phyloP scores from a whole-genome alignment of 2,329 filamentous ascomycete genomes.

The Sarocladium strictum region DNA sequence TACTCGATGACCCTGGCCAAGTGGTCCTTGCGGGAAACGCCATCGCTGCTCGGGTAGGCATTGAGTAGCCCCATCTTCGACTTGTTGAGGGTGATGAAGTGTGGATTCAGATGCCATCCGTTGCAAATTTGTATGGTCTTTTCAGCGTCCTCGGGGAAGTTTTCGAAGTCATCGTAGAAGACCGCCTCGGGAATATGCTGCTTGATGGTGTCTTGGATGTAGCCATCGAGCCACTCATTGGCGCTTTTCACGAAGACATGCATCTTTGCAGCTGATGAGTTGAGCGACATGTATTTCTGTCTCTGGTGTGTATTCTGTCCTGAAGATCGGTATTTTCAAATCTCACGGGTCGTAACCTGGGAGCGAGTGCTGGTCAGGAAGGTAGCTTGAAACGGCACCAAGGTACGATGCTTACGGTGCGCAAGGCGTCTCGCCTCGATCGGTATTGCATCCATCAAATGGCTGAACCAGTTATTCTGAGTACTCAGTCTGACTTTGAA shows the following conservation, averaged over 20 bases:
- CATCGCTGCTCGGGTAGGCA: constrained; percentile 33
- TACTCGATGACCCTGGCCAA: constrained; percentile 28
- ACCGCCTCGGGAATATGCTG: constrained; percentile 21
- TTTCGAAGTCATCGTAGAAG: constrained; percentile 21
- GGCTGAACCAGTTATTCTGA: background rate
- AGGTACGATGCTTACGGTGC: background rate
- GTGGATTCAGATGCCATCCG: constrained; percentile 26
- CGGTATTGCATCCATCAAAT: constrained; percentile 8
- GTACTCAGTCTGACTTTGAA: background rate
- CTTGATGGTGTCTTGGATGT: constrained; percentile 24
- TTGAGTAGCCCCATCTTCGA: constrained; percentile 26
- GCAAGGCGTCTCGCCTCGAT: background rate
- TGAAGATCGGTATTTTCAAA: background rate
- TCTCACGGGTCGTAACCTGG: constrained; percentile 6
- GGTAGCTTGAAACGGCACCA: too few species aligned
- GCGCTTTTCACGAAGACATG: constrained; percentile 6
- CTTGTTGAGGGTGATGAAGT: constrained; percentile 27
- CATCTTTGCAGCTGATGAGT: background rate
- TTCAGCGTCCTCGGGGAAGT: constrained; percentile 20
- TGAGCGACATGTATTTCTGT: too few species aligned
- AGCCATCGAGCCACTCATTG: constrained; percentile 24
- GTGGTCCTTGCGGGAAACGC: constrained; percentile 30
- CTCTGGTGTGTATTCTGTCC: background rate
- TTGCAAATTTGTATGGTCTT: constrained; percentile 27
- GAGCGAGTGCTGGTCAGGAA: too few species aligned